Evolutionary conservation across 1,284 basidiomycete species (phyloP).

Genomic region (Xanthoconium separans): DNA sequence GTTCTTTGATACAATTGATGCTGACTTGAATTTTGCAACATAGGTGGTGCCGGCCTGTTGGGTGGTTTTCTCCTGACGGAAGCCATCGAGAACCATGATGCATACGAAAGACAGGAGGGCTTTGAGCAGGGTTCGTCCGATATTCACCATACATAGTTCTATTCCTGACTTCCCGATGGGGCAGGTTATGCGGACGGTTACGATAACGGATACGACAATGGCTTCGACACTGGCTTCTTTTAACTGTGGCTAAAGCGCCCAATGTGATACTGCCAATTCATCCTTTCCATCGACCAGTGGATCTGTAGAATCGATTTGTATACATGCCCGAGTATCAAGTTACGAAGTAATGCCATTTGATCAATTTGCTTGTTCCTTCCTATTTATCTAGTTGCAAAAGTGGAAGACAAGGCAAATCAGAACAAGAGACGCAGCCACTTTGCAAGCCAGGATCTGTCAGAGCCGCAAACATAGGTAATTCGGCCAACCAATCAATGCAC

Average conservation of each 20-base stretch:
- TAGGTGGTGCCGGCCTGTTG: slow-evolving; percentile 58
- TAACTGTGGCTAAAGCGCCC: slow-evolving; percentile 1
- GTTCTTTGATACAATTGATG: neutral
- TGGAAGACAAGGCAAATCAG: too few species aligned
- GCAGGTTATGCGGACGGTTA: slow-evolving; percentile 11
- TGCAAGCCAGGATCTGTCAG: too few species aligned
- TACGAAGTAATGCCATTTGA: neutral
- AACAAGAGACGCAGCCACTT: too few species aligned
- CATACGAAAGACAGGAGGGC: slow-evolving; percentile 36
- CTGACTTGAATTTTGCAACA: slow-evolving; percentile 10
- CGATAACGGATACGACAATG: neutral
- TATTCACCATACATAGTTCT: neutral
- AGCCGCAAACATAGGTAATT: too few species aligned
- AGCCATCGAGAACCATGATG: slow-evolving; percentile 47
- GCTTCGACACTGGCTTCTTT: slow-evolving; percentile 2
- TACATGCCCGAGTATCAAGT: slow-evolving; percentile 3
- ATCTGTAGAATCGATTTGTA: slow-evolving; percentile 23
- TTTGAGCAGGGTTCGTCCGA: slow-evolving; percentile 38
- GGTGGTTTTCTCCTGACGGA: slow-evolving; percentile 56
- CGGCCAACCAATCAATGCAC: too few species aligned
- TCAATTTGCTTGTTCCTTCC: too few species aligned
- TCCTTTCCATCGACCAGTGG: slow-evolving; percentile 1
- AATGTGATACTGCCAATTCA: neutral
- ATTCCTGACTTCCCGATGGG: slow-evolving; percentile 10
- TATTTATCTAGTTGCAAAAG: too few species aligned